Conservation (phyloP, 2,329 filamentous ascomycete genomes). For the Pestalotiopsis sp. region DNA sequence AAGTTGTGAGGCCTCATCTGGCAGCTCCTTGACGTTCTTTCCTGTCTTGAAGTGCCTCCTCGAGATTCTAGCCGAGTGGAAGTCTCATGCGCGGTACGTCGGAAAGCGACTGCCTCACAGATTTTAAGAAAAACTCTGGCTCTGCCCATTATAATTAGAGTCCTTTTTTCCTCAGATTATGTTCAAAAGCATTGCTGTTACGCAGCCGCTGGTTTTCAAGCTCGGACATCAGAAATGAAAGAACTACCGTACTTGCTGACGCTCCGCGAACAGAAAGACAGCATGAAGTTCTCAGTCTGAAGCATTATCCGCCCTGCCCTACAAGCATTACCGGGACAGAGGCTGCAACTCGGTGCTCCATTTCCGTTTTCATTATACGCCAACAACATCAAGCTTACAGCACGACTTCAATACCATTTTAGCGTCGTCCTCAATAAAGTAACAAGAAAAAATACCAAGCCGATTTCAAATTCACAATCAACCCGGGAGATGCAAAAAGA, state of each 20-base stretch:
- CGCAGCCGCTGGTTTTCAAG: not conserved
- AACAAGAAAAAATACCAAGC: too few relatives aligned
- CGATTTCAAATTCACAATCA: too few relatives aligned
- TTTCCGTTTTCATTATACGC: too few relatives aligned
- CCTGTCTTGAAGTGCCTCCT: conserved; percentile 18
- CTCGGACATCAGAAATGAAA: not conserved
- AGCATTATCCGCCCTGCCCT: too few relatives aligned
- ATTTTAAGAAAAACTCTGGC: not conserved
- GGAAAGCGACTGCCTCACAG: not conserved
- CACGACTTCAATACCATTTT: too few relatives aligned
- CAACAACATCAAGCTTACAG: too few relatives aligned
- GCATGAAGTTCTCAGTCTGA: not conserved
- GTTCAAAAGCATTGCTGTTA: conserved; percentile 6
- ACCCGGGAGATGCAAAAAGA: not conserved
- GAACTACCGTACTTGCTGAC: not conserved
- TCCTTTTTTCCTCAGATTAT: not conserved
- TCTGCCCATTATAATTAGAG: too few relatives aligned
- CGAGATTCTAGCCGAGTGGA: conserved; percentile 16
- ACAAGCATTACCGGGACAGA: too few relatives aligned
- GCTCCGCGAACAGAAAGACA: not conserved
- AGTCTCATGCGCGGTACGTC: not conserved
- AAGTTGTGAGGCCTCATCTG: not conserved
- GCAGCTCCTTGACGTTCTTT: conserved; percentile 20
- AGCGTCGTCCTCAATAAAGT: too few relatives aligned
- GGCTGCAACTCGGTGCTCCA: too few relatives aligned